Conservation (phyloP, 2,329 filamentous ascomycete species). For the Keithomyces neogunnii region DNA sequence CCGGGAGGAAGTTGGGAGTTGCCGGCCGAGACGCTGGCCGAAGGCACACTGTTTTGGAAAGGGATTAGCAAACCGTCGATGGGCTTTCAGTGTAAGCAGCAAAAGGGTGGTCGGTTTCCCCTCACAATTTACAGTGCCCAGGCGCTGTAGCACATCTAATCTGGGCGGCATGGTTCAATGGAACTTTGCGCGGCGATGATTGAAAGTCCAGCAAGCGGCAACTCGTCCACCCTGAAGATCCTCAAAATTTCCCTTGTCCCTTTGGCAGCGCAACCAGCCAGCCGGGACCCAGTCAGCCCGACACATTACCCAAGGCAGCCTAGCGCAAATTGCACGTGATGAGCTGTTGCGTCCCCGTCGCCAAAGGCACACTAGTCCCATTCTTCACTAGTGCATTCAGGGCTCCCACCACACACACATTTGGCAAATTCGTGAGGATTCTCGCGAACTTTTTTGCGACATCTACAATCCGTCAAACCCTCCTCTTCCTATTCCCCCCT, state of each 20-base stretch:
- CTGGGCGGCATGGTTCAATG: constrained; percentile 54
- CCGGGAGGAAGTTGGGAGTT: constrained; percentile 43
- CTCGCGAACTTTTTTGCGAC: constrained; percentile 33
- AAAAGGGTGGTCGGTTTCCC: constrained; percentile 1
- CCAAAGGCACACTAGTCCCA: constrained; percentile 13
- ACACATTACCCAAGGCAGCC: constrained; percentile 2
- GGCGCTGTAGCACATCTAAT: constrained; percentile 51
- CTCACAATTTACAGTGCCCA: constrained; percentile 54
- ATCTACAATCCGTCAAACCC: constrained; percentile 14
- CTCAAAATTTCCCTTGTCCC: constrained; percentile 25
- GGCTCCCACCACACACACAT: constrained; percentile 32
- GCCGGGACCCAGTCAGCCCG: not conserved
- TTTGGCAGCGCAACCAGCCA: not conserved
- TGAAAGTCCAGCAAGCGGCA: not conserved
- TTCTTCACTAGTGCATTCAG: constrained; percentile 20
- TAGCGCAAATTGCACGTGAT: constrained; percentile 25
- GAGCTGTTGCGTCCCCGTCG: not conserved
- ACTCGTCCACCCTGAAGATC: constrained; percentile 6
- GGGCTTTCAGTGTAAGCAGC: not conserved
- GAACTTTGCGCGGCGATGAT: not conserved
- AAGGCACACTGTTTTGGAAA: constrained; percentile 43
- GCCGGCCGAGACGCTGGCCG: constrained; percentile 41
- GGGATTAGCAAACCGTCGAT: constrained; percentile 10
- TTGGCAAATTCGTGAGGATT: constrained; percentile 23
- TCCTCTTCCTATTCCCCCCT: constrained; percentile 16